These are phyloP conservation scores for Chaetomiaceae sp. DNA, from an alignment of 2,329 filamentous ascomycete genomes.

Conservation along the genomic window DNA sequence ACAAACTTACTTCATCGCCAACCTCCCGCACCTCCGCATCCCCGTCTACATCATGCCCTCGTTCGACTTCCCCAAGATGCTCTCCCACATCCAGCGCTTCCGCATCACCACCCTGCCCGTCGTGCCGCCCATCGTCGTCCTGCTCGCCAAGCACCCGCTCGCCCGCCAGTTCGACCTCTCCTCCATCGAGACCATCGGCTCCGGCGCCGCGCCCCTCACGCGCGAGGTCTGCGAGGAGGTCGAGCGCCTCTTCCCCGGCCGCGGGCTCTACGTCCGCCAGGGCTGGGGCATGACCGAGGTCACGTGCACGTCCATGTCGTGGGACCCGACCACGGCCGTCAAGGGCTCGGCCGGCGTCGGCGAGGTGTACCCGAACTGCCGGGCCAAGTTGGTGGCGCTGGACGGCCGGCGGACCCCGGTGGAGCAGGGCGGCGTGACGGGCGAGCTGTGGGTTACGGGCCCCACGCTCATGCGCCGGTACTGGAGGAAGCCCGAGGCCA, in stretches of 20 bases:
- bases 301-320: constrained; percentile 66
- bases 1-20: constrained; percentile 66
- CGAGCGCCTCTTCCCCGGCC: constrained; percentile 48
- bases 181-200: constrained; percentile 55
- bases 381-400: constrained; percentile 60
- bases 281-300: constrained; percentile 87
- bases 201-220: constrained; percentile 66
- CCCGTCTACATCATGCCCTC: constrained; percentile 74
- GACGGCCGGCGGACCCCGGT: constrained; percentile 49
- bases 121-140: constrained; percentile 72
- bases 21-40: constrained; percentile 49
- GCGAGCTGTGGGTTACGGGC: constrained; percentile 69
- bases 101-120: constrained; percentile 62
- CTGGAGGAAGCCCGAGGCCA: constrained; percentile 67
- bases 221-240: constrained; percentile 55
- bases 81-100: constrained; percentile 63
- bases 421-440: constrained; percentile 48
- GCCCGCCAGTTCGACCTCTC: constrained; percentile 64
- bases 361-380: constrained; percentile 64
- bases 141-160: constrained; percentile 66
- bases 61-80: constrained; percentile 71
- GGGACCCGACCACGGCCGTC: constrained; percentile 50
- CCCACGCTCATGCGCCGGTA: constrained; percentile 74
- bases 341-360: constrained; percentile 51
- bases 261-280: constrained; percentile 47